Evolutionary conservation across 1,284 basidiomycete genomes (phyloP).

Genomic region (Fomitopsis pinicola): DNA sequence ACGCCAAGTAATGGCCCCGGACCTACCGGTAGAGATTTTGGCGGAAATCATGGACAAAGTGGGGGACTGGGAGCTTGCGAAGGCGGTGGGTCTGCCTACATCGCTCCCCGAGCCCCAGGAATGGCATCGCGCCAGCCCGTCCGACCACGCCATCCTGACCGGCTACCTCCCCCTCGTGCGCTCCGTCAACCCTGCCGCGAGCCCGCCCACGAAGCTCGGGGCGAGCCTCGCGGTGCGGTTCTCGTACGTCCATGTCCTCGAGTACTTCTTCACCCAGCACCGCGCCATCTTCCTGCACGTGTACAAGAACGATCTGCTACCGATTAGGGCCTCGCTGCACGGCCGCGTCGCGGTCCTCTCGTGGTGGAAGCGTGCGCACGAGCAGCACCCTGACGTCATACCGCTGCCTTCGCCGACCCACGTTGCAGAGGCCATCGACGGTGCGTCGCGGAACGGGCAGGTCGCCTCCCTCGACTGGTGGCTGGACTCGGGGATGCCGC

Average conservation of each 20-base stretch:
- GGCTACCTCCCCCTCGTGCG: constrained; percentile 58
- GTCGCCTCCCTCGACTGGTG: constrained; percentile 71
- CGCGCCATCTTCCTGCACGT: constrained; percentile 55
- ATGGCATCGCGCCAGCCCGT: constrained; percentile 64
- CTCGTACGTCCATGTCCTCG: constrained; percentile 68
- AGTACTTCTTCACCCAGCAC: constrained; percentile 63
- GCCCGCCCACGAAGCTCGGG: constrained; percentile 64
- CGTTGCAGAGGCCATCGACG: constrained; percentile 62
- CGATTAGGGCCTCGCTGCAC: constrained; percentile 68
- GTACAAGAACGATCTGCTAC: constrained; percentile 63
- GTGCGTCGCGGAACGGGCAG: constrained; percentile 67
- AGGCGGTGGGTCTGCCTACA: constrained; percentile 69
- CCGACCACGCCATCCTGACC: constrained; percentile 65
- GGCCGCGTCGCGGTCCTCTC: constrained; percentile 69
- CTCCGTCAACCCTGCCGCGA: constrained; percentile 45
- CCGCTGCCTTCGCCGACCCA: constrained; percentile 45
- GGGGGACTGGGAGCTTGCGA: constrained; percentile 77
- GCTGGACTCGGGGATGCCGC: constrained; percentile 47
- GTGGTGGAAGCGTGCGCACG: constrained; percentile 73
- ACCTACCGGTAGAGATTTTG: constrained; percentile 71
- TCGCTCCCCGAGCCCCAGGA: constrained; percentile 58
- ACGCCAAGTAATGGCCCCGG: constrained; percentile 36
- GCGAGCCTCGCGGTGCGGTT: constrained; percentile 66
- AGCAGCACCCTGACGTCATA: constrained; percentile 53
- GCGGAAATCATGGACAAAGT: constrained; percentile 72